phyloP scores from a whole-genome alignment of 257 asterid genomes.

The Leptodermis oblonga region DNA sequence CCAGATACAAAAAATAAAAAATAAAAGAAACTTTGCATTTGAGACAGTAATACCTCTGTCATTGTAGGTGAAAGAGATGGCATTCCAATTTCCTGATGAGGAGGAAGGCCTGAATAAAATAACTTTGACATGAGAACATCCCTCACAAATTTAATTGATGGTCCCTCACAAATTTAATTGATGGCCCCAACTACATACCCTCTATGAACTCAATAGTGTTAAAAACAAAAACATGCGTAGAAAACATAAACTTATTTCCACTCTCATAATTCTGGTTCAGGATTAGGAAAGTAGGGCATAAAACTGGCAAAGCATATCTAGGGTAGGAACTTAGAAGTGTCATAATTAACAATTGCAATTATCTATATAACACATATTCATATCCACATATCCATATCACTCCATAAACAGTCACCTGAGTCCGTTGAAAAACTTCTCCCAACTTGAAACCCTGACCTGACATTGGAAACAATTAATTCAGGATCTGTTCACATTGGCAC shows the following conservation, averaged over 20 bases:
- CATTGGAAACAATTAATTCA: conserved; percentile 7
- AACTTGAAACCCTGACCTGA: conserved; percentile 40
- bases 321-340: not conserved
- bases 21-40: conserved; percentile 13
- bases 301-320: not conserved
- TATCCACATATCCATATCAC: conserved; percentile 2
- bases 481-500: not conserved
- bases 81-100: conserved; percentile 97
- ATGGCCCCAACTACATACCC: not conserved
- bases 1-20: conserved; percentile 15
- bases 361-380: too few relatives aligned
- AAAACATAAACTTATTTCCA: not conserved
- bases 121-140: conserved; percentile 4
- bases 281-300: not conserved
- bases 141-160: not conserved
- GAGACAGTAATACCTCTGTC: conserved; percentile 65
- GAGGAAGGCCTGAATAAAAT: conserved; percentile 69
- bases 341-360: not conserved
- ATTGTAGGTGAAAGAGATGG: conserved; percentile 99
- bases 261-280: not conserved
- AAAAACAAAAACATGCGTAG: not conserved
- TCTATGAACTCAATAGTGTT: not conserved
- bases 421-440: conserved; percentile 54
- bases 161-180: too few relatives aligned
- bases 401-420: conserved; percentile 49